Evolutionary conservation across 768 basidiomycete species (phyloP).

Genomic region (Saitozyma podzolica): DNA sequence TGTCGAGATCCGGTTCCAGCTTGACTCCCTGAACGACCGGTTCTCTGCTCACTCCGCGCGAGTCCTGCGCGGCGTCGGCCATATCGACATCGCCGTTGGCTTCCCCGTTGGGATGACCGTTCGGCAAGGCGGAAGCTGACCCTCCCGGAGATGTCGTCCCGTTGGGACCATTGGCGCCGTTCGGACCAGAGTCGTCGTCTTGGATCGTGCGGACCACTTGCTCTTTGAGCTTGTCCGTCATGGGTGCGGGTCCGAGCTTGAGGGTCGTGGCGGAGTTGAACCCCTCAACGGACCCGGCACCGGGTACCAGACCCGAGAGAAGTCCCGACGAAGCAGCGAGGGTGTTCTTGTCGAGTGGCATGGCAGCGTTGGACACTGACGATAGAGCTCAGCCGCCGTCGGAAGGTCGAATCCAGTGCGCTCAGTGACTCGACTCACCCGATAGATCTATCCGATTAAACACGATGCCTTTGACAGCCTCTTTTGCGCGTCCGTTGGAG

Average conservation of each 20-base stretch:
- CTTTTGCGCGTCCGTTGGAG: slow-evolving; percentile 79
- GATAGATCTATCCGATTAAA: slow-evolving; percentile 91
- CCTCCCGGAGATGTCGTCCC: slow-evolving; percentile 1
- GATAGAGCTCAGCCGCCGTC: not conserved
- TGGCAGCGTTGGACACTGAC: slow-evolving; percentile 26
- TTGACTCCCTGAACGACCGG: slow-evolving; percentile 15
- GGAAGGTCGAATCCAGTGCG: no score
- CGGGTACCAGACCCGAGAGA: slow-evolving; percentile 71
- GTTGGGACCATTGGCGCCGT: slow-evolving; percentile 10
- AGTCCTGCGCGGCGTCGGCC: slow-evolving; percentile 4
- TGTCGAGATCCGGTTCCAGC: slow-evolving; percentile 14
- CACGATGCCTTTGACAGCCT: slow-evolving; percentile 87
- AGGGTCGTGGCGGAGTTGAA: slow-evolving; percentile 77
- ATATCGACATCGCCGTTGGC: slow-evolving; percentile 57
- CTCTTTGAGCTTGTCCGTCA: slow-evolving; percentile 72
- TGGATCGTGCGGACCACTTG: slow-evolving; percentile 78
- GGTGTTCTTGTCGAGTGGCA: slow-evolving; percentile 38
- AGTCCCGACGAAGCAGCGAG: slow-evolving; percentile 58
- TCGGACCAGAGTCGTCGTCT: slow-evolving; percentile 60
- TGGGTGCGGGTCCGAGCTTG: slow-evolving; percentile 79
- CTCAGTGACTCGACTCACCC: slow-evolving; percentile 58
- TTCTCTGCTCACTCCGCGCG: not conserved
- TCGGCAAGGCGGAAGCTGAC: slow-evolving; percentile 2
- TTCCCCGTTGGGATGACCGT: slow-evolving; percentile 46
- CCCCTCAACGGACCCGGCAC: slow-evolving; percentile 58